Evolutionary conservation across 257 asterid genomes (phyloP).

Genomic region (Voacanga thouarsii): DNA sequence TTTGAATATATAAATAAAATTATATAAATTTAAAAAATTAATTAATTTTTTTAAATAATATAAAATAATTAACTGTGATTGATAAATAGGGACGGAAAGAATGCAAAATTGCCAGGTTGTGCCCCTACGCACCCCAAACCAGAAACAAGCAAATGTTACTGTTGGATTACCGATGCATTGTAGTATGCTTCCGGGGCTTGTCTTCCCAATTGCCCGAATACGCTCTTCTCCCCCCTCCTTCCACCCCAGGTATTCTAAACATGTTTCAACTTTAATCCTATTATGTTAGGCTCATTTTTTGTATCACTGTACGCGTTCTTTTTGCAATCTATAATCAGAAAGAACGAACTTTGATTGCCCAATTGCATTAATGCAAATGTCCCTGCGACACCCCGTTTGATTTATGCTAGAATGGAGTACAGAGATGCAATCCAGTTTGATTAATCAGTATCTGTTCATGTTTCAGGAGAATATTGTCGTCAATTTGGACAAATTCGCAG

Average conservation of each 20-base stretch:
- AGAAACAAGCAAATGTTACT: not conserved
- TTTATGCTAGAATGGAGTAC: not conserved
- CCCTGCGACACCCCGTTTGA: not conserved
- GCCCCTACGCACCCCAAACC: not conserved
- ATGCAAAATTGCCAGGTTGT: not conserved
- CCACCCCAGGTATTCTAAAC: conserved; percentile 21
- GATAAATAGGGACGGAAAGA: too few relatives aligned
- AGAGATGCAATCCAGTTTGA: not conserved
- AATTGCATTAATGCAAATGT: not conserved
- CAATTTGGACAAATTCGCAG: conserved; percentile 17
- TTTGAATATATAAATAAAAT: too few relatives aligned
- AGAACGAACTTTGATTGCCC: not conserved
- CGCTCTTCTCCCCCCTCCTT: conserved; percentile 7
- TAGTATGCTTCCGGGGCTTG: conserved; percentile 22
- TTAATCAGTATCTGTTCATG: not conserved
- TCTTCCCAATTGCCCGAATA: conserved; percentile 28
- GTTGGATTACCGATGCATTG: conserved; percentile 6
- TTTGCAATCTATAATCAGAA: not conserved
- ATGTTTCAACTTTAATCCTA: conserved; percentile 21
- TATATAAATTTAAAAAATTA: too few relatives aligned
- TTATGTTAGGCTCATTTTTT: conserved; percentile 1
- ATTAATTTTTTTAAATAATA: too few relatives aligned
- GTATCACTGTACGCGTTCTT: not conserved
- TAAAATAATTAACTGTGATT: too few relatives aligned
- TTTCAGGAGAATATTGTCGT: conserved; percentile 16